Base-by-base conservation (phyloP, 2,329 filamentous ascomycete species). In the Fusarium falciforme region DNA sequence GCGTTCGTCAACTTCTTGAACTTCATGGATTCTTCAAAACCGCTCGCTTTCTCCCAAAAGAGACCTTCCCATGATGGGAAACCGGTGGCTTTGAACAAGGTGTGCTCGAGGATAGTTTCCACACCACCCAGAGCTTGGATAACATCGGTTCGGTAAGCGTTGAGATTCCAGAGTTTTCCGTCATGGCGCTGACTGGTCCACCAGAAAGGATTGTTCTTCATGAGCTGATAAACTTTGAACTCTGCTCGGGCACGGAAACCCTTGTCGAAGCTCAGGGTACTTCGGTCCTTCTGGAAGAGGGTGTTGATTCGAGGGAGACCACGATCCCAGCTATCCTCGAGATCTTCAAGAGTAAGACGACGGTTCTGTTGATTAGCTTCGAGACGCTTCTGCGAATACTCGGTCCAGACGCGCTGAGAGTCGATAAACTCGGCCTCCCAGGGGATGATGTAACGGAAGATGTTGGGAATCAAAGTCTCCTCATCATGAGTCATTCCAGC, bases 361-460 rank as follows among this genome's bases (percentile, higher is more conserved):
- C 96, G 92, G 79, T 99, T 99, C 82, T 99, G 96, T 78, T 98
- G 96, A 79, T 98, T 97, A 22, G 96, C 97, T 81, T 99, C 96
- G 74, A 97, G 89, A 55, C 96, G 93, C 87, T 99, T 99, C 85
- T 99, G 96, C 1, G 96, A 98, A 80, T 99, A 99, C 79, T 99
- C 96, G 29, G 96, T 98, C 96, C 96, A 99, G 2, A 99, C 96
- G 77, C 97, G 93, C 82, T 99, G 97, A 5, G 96, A 99, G 82
- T 99, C 97, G 76, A 98, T 97, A 83, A 99, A 99, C 82, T 99
- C 96, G 1, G 96, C 94, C 82, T 99, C 96, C 96, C 96, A 99
- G 0, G 96, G 96, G 74, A 98, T 98, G 81, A 99, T 98, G 84
- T 99, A 99, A 69, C 96, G 92, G 91, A 98, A 98, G 78, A 99